Base-by-base conservation (phyloP, 2,329 filamentous ascomycete species). In the Alternaria brassicicola region DNA sequence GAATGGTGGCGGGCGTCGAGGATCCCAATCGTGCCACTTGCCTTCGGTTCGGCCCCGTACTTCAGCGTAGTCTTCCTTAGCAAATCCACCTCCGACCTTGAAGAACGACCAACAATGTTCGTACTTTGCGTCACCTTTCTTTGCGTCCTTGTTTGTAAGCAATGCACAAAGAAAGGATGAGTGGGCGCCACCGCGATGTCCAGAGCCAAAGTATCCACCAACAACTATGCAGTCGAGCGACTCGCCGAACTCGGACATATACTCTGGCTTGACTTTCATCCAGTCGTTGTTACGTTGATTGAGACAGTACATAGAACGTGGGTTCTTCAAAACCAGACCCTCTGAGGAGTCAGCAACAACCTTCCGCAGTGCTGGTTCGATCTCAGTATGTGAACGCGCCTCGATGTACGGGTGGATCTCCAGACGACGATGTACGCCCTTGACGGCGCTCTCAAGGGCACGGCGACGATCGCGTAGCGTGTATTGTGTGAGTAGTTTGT, bases 221-320 rank as follows among this genome's bases (percentile, higher is more conserved):
- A 99, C 87, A 15, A 99, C 83, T 13, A 97, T 81, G 65, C 93
- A 92, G 74, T 99, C 95, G 3, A 99, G 86, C 0, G 90, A 92
- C 78, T 98, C 94, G 61, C 95, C 95, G 74, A 95, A 97, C 62
- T 97, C 94, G 2, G 89, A 89, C 93, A 98, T 97, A 76, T 99
- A 99, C 64, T 99, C 95, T 1, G 95, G 95, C 71, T 99, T 99
- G 8, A 99, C 93, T 75, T 99, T 99, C 79, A 97, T 89, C 95
- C 95, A 99, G 77, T 97, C 92, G 68, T 96, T 91, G 69, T 96
- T 95, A 46, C 95, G 89, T 66, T 92, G 91, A 71, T 96, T 97
- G 9, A 98, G 83, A 6, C 87, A 85, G 75, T 99, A 99, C 70
- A 87, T 85, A 0, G 93, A 96, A 5, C 89, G 85, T 7, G 95